These are phyloP conservation scores for Carex kokanica DNA, from an alignment of 176 grass and related monocot genomes.

Conservation along the genomic window DNA sequence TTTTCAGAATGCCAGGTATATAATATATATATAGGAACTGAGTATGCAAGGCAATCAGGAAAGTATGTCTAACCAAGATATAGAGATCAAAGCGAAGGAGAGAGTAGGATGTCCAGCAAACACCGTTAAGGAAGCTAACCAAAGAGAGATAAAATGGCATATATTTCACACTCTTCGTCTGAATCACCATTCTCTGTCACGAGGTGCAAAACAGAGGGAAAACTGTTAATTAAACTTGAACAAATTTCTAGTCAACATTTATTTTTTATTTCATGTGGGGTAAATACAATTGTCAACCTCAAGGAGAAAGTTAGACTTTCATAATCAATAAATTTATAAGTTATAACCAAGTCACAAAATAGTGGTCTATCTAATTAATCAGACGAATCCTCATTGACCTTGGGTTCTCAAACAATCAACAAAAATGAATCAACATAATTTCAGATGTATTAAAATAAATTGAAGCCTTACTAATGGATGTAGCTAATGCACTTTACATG, in stretches of 20 bases:
- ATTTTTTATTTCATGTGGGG: not conserved
- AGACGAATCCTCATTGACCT: too few relatives aligned
- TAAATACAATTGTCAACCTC: not conserved
- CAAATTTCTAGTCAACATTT: not conserved
- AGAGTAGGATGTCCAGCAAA: constrained; percentile 68
- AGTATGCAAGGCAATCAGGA: not conserved
- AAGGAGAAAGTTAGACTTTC: not conserved
- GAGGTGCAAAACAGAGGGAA: not conserved
- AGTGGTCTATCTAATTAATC: too few relatives aligned
- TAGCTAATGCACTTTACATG: too few relatives aligned
- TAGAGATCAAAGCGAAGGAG: constrained; percentile 63
- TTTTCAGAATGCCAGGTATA: too few relatives aligned
- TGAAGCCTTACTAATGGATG: too few relatives aligned
- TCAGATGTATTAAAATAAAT: too few relatives aligned
- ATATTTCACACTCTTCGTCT: constrained; percentile 65
- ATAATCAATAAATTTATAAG: too few relatives aligned
- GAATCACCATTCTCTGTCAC: constrained; percentile 47
- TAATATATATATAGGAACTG: too few relatives aligned
- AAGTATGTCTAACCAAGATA: constrained; percentile 32
- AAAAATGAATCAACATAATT: too few relatives aligned
- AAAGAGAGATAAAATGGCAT: constrained; percentile 55
- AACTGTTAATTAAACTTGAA: not conserved
- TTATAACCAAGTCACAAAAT: too few relatives aligned
- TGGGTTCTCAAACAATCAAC: too few relatives aligned
- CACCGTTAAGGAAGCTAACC: constrained; percentile 47